These are phyloP conservation scores for Apiospora koreana DNA, from an alignment of 2,329 filamentous ascomycete species.

Conservation along the genomic window DNA sequence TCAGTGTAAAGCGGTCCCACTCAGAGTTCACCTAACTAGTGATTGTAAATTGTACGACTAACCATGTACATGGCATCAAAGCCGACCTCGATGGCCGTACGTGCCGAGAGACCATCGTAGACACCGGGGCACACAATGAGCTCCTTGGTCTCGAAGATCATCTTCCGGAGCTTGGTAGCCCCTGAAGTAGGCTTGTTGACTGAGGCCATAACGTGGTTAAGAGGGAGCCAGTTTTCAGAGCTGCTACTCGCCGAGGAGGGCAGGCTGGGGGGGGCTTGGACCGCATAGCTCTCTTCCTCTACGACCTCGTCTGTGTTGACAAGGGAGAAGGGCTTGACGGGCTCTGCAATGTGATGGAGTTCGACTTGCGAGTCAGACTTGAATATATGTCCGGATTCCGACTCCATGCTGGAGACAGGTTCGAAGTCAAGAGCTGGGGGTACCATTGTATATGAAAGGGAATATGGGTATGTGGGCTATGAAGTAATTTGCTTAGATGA, in stretches of 20 bases:
- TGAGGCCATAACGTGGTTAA: constrained; percentile 23
- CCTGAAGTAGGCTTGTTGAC: constrained; percentile 28
- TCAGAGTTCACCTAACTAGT: too few species aligned
- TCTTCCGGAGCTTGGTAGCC: constrained; percentile 32
- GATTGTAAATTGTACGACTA: constrained; percentile 2
- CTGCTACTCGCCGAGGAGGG: not conserved
- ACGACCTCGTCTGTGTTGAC: not conserved
- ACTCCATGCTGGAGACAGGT: not conserved
- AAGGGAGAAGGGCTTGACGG: not conserved
- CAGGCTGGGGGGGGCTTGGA: not conserved
- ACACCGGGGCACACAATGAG: constrained; percentile 48
- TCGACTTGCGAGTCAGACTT: not conserved
- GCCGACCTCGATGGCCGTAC: constrained; percentile 48
- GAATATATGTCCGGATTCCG: not conserved
- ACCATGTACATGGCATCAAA: constrained; percentile 55
- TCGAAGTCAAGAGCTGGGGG: not conserved
- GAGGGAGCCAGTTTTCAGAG: constrained; percentile 15
- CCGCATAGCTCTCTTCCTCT: not conserved
- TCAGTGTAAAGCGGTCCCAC: too few species aligned
- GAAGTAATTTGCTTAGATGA: not conserved
- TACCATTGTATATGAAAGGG: not conserved
- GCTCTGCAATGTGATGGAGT: not conserved
- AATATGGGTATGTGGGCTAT: not conserved
- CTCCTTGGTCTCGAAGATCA: constrained; percentile 31
- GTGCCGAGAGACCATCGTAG: constrained; percentile 51